A percentile compares a stretch with the other conserved stretches of the same genome.
These are phyloP conservation scores for Aspergillus ostianus DNA, from an alignment of 495 filamentous ascomycete genomes.

Conservation along the genomic window DNA sequence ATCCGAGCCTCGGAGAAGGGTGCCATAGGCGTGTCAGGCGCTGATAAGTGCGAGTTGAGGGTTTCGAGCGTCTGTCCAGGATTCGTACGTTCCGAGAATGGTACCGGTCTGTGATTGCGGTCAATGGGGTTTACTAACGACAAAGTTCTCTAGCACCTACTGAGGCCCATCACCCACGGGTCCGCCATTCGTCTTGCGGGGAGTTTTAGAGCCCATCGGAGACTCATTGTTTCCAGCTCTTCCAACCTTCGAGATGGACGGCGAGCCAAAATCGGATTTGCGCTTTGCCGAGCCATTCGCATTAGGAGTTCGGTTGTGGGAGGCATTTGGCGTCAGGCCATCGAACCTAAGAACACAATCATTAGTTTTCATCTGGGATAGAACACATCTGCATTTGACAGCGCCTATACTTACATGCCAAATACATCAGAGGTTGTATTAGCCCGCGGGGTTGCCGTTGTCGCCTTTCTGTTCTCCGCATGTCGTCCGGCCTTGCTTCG, in stretches of 20 bases:
- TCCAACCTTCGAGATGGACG: conserved; percentile 50
- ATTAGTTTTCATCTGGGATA: not conserved
- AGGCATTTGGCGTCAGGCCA: conserved; percentile 70
- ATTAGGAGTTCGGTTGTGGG: conserved; percentile 43
- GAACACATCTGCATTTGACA: not conserved
- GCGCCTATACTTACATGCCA: conserved; percentile 62
- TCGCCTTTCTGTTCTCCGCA: conserved; percentile 58
- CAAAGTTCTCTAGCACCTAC: conserved; percentile 22
- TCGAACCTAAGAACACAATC: conserved; percentile 62
- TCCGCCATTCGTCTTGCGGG: conserved; percentile 22
- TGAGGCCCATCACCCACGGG: conserved; percentile 23
- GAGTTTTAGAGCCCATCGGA: conserved; percentile 29
- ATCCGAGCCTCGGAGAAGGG: conserved; percentile 75
- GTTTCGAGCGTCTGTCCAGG: conserved; percentile 79
- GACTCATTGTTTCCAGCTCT: conserved; percentile 39
- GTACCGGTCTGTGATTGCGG: conserved; percentile 37
- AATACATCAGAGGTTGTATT: conserved; percentile 68
- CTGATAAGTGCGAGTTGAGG: conserved; percentile 71
- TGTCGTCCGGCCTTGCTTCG: conserved; percentile 57
- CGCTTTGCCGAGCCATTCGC: conserved; percentile 60
- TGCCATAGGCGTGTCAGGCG: conserved; percentile 67
- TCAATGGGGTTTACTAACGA: conserved; percentile 19
- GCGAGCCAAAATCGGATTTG: conserved; percentile 60
- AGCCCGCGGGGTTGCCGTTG: conserved; percentile 62
- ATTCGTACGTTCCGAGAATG: conserved; percentile 70